A percentile compares a stretch with the other conserved stretches of the same genome.
Evolutionary conservation across 495 filamentous ascomycete genomes (phyloP).

Genomic region (Jackrogersella minutella): DNA sequence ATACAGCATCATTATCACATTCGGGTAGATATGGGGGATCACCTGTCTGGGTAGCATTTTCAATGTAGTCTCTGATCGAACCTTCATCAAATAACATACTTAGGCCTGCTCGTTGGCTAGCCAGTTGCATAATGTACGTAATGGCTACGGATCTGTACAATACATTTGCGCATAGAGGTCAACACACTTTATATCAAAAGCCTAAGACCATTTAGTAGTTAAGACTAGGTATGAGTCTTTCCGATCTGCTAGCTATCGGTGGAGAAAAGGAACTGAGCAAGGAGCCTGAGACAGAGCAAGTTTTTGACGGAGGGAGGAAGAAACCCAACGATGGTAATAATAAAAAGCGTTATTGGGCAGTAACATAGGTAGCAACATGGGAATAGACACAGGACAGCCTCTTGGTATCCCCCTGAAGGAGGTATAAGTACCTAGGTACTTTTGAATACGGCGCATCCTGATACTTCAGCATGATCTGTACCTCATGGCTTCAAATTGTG

Average conservation of each 20-base stretch:
- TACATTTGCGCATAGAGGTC: no score
- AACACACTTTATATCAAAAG: background rate
- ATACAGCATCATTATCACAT: background rate
- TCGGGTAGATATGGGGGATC: background rate
- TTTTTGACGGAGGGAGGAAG: background rate
- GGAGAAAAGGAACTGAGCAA: background rate
- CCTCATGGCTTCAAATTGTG: no score
- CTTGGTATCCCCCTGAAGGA: no score
- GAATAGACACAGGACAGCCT: no score
- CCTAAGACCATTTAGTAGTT: background rate
- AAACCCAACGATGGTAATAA: no score
- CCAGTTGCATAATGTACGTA: background rate
- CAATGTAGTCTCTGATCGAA: background rate
- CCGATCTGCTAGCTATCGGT: background rate
- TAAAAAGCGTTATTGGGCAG: no score
- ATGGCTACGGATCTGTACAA: background rate
- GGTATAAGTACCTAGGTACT: no score
- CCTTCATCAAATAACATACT: background rate
- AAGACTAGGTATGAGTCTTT: background rate
- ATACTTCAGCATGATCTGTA: no score
- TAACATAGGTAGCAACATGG: no score
- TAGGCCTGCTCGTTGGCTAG: background rate
- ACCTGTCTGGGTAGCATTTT: background rate
- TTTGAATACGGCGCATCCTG: no score
- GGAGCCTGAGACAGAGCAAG: background rate